Evolutionary conservation across 495 filamentous ascomycete species (phyloP).

Genomic region (Ramalina peruviana): DNA sequence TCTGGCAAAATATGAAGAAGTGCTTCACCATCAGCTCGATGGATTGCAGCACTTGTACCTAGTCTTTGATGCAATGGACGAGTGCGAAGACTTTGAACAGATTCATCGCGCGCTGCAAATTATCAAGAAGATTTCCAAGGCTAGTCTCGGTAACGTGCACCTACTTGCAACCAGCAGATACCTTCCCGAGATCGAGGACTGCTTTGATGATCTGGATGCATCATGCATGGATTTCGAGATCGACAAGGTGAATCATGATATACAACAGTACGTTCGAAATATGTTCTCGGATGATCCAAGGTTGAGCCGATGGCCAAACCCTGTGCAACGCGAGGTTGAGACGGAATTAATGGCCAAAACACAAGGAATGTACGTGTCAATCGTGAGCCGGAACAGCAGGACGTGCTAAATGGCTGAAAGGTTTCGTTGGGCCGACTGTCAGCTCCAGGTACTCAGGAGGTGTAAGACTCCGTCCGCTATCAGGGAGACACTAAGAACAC

Average conservation of each 20-base stretch:
- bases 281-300: background rate
- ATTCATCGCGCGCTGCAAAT: background rate
- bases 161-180: conserved; percentile 1
- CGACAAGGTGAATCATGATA: conserved; percentile 1
- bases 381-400: background rate
- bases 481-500: conserved; percentile 16
- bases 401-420: conserved; percentile 9
- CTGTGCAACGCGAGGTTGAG: conserved; percentile 1
- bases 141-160: background rate
- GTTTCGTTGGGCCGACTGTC: conserved; percentile 31
- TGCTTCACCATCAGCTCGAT: background rate
- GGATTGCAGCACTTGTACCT: background rate
- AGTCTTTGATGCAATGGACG: conserved; percentile 5
- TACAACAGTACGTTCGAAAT: background rate
- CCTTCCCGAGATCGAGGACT: conserved; percentile 1
- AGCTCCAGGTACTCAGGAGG: conserved; percentile 23
- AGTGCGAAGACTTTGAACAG: conserved; percentile 1
- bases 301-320: background rate
- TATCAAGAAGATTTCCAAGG: background rate
- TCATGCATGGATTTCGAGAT: background rate
- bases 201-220: background rate
- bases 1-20: background rate
- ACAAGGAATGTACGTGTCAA: conserved; percentile 6
- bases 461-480: conserved; percentile 18
- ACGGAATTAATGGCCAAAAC: background rate